These are phyloP conservation scores for Ustilago nuda DNA, from an alignment of 1,284 basidiomycete species.

Conservation along the genomic window DNA sequence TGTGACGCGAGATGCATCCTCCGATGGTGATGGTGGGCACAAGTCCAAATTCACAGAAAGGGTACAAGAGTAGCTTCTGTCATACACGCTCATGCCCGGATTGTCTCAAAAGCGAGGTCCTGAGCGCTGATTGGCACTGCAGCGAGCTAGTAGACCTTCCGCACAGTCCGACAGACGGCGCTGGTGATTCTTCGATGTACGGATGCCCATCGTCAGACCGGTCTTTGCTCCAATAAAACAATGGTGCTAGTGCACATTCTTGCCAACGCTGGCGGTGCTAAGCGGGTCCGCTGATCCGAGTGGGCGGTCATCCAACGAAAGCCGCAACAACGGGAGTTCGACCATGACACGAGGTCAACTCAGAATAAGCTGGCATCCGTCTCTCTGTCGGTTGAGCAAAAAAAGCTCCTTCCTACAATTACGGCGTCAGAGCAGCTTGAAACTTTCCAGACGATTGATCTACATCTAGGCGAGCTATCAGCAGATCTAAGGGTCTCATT, in stretches of 20 bases:
- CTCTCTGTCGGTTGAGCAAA: neutral
- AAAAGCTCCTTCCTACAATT: neutral
- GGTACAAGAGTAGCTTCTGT: neutral
- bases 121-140: constrained; percentile 5
- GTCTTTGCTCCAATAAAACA: neutral
- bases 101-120: constrained; percentile 7
- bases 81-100: neutral
- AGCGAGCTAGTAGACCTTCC: neutral
- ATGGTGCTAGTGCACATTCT: neutral
- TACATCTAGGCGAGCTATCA: constrained; percentile 9
- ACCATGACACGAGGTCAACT: neutral
- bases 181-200: neutral
- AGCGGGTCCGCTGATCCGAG: constrained; percentile 2
- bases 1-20: constrained; percentile 14
- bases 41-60: neutral
- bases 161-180: neutral
- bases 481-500: constrained; percentile 15
- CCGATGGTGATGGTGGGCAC: constrained; percentile 18
- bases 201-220: neutral
- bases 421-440: neutral
- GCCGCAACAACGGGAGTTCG: neutral
- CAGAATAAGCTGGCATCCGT: neutral
- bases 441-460: neutral
- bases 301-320: neutral
- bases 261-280: neutral